Percentiles rank a stretch among this genome's conserved stretches.
Conservation (phyloP, 2,329 filamentous ascomycete genomes). For the Fusarium illudens region DNA sequence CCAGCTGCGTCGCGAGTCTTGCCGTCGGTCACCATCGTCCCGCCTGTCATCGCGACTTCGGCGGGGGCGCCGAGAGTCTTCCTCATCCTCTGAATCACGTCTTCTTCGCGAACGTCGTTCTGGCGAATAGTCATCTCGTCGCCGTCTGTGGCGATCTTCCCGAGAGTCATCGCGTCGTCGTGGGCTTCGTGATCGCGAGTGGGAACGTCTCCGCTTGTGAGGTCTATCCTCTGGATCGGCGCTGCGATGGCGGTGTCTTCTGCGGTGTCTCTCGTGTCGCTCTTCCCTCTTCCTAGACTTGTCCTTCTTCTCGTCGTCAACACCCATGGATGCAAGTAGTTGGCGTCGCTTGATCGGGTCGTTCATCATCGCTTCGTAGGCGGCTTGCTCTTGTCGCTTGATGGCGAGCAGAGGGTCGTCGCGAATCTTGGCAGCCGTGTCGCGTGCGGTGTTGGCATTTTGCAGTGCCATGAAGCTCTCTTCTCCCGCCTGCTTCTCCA, state of each 20-base stretch:
- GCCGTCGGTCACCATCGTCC: slow-evolving; percentile 46
- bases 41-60: slow-evolving; percentile 33
- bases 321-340: slow-evolving; percentile 70
- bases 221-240: slow-evolving; percentile 50
- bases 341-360: slow-evolving; percentile 74
- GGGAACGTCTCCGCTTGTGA: slow-evolving; percentile 54
- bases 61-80: slow-evolving; percentile 22
- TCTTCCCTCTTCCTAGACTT: slow-evolving; percentile 45
- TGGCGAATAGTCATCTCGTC: slow-evolving; percentile 37
- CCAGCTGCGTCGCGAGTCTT: slow-evolving; percentile 22
- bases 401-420: slow-evolving; percentile 94
- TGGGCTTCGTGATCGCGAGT: slow-evolving; percentile 57
- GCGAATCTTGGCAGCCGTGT: slow-evolving; percentile 85
- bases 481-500: slow-evolving; percentile 76
- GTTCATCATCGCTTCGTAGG: slow-evolving; percentile 82
- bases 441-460: slow-evolving; percentile 76
- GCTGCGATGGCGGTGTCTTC: slow-evolving; percentile 56
- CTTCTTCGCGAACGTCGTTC: slow-evolving; percentile 36
- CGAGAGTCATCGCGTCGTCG: slow-evolving; percentile 44
- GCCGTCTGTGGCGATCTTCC: slow-evolving; percentile 40
- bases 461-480: slow-evolving; percentile 69
- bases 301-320: slow-evolving; percentile 58
- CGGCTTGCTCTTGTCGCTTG: slow-evolving; percentile 87
- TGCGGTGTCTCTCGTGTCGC: slow-evolving; percentile 50
- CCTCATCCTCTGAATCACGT: slow-evolving; percentile 32